Base-by-base conservation (phyloP, 2,329 filamentous ascomycete genomes). In the Periconia digitata region DNA sequence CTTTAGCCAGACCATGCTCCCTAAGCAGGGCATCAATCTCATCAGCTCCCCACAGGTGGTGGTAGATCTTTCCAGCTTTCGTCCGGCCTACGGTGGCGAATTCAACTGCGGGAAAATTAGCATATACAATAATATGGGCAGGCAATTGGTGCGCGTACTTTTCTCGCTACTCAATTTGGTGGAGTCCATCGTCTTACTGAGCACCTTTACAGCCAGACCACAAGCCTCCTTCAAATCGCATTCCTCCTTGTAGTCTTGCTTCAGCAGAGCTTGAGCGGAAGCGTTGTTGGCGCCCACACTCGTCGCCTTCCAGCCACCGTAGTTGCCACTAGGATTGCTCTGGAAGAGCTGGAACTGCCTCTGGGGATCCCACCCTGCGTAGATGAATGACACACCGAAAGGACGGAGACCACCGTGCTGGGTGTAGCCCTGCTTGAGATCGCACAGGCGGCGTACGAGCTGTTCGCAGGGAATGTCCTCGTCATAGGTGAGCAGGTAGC, bases 121-220 rank as follows among this genome's bases (percentile, higher is more conserved):
- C 27, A 32, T 32, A 15, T 12, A 10, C 10, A 32, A 13, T 20
- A 20, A 8, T 47, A 44, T 41, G 7, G 35, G n/a, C 8, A 59
- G 43, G 23, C 16, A 12, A 10, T n/a, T 2, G n/a, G 8, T 7
- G 18, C 38, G 80, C 89, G 74, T 77, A 96, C 92, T 96, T 84
- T 99, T 99, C 82, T 99, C 94, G 70, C 91, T 96, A 79, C 91
- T 96, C 70, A 99, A 77, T 81, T 96, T 99, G 46, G 92, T 97
- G 46, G 92, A 96, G 74, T 99, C 94, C 95, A 99, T 99, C 6
- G 94, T 99, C 85, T 99, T 99, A 83, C 94, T 97, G 59, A 99
- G 77, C 55, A 99, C 94, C 83, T 99, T 99, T 72, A 99, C 94
- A 10, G 94, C 94, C 81, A 96, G 87, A 46, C 88, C 91, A 72